Conservation (phyloP, 805 yeast genomes). For the Cyberlindnera maritima region DNA sequence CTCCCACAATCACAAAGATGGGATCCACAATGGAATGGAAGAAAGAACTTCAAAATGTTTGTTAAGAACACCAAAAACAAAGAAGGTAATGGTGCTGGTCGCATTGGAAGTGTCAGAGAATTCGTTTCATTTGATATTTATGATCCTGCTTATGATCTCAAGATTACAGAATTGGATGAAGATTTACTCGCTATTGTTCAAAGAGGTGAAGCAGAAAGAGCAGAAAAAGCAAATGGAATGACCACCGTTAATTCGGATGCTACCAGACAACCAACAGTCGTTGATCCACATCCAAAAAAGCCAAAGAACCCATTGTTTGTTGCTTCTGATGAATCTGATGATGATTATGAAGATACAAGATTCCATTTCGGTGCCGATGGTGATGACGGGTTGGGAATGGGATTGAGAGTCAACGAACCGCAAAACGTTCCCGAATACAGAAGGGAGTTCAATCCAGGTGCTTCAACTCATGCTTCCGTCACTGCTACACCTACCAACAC, state of each 20-base stretch:
- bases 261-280: not conserved
- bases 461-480: not conserved
- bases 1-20: constrained; percentile 1
- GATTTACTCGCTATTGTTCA: constrained; percentile 14
- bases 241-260: not conserved
- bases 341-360: constrained; percentile 15
- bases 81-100: not conserved
- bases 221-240: not conserved
- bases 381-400: constrained; percentile 25
- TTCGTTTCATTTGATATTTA: constrained; percentile 31
- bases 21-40: constrained; percentile 26
- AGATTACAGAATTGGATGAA: constrained; percentile 10
- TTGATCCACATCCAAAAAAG: not conserved
- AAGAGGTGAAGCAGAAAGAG: constrained; percentile 2
- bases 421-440: constrained; percentile 21
- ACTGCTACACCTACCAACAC: not conserved
- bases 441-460: not conserved
- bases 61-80: constrained; percentile 27
- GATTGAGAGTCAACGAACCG: constrained; percentile 11
- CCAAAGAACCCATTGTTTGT: constrained; percentile 1
- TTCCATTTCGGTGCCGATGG: constrained; percentile 21
- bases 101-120: constrained; percentile 31
- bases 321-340: constrained; percentile 18
- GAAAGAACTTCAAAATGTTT: constrained; percentile 41
- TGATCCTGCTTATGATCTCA: constrained; percentile 16